A percentile compares a stretch with the other conserved stretches of the same genome.
Evolutionary conservation across 768 basidiomycete genomes (phyloP).

Genomic region (Tylopilus subfusipes): DNA sequence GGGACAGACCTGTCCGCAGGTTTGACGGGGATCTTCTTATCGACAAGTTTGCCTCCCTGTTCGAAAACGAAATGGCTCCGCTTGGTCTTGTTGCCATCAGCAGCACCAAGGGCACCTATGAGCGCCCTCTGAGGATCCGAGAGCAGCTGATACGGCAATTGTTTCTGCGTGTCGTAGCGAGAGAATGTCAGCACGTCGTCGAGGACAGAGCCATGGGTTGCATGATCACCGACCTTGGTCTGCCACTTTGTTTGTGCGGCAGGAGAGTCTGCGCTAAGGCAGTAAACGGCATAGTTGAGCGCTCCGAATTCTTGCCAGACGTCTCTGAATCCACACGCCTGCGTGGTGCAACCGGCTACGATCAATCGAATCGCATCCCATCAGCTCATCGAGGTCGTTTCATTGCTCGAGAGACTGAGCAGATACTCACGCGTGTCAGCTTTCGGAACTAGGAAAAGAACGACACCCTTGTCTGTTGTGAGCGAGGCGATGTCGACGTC

Average conservation of each 20-base stretch:
- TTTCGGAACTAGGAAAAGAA: conserved; percentile 82
- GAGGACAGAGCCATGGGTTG: too few species aligned
- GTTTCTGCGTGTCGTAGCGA: conserved; percentile 59
- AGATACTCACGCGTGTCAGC: conserved; percentile 72
- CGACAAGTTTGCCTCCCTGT: conserved; percentile 84
- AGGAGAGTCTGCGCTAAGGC: conserved; percentile 76
- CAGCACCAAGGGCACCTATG: conserved; percentile 80
- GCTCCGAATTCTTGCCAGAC: conserved; percentile 70
- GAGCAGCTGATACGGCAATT: conserved; percentile 79
- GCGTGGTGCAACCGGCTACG: conserved; percentile 83
- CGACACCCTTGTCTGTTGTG: conserved; percentile 65
- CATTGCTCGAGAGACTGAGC: too few species aligned
- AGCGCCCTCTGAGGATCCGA: conserved; percentile 84
- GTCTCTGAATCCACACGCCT: conserved; percentile 92
- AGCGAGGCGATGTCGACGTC: conserved; percentile 68
- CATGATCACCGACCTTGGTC: conserved; percentile 55
- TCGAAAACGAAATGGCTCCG: conserved; percentile 93
- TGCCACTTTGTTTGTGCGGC: conserved; percentile 81
- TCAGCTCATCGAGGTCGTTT: background rate
- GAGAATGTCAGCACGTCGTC: conserved; percentile 1
- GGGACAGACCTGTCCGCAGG: conserved; percentile 69
- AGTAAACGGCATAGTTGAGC: conserved; percentile 68
- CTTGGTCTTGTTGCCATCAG: conserved; percentile 76
- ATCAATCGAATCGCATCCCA: background rate
- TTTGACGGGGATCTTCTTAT: conserved; percentile 82